A percentile compares a stretch with the other conserved stretches of the same genome.
These are phyloP conservation scores for Ophiostoma populinum DNA, from an alignment of 2,329 filamentous ascomycete genomes.

Conservation along the genomic window DNA sequence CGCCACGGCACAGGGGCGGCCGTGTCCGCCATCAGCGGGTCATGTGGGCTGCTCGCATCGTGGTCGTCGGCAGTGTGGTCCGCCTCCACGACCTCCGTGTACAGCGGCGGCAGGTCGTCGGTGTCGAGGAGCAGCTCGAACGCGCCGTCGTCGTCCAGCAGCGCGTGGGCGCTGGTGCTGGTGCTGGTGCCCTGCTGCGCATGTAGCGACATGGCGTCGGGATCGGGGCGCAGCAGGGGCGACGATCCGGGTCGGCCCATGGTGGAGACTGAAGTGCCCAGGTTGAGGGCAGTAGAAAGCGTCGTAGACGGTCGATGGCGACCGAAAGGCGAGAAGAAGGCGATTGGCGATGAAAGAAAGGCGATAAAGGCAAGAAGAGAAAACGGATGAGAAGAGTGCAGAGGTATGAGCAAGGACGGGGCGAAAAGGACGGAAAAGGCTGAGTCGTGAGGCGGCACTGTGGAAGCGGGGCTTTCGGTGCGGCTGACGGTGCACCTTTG, in stretches of 20 bases:
- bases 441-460: no score
- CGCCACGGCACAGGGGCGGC: background rate
- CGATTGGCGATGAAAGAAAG: no score
- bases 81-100: conserved; percentile 21
- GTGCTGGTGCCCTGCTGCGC: conserved; percentile 9
- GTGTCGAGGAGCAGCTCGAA: conserved; percentile 21
- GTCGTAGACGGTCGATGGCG: no score
- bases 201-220: conserved; percentile 17
- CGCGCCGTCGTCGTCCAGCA: conserved; percentile 15
- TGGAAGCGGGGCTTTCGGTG: no score
- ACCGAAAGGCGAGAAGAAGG: no score
- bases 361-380: no score
- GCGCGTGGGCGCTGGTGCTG: background rate
- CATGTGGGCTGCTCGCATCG: background rate
- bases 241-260: conserved; percentile 6
- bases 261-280: no score
- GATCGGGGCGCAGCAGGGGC: conserved; percentile 9
- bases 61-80: conserved; percentile 1
- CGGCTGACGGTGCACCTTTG: no score
- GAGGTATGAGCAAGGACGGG: no score
- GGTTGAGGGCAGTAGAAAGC: no score
- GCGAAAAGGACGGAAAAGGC: no score
- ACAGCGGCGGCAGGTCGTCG: conserved; percentile 27
- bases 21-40: conserved; percentile 18
- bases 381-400: no score